Conservation (phyloP, 331 rosid species). For the Erythrophleum ivorense region DNA sequence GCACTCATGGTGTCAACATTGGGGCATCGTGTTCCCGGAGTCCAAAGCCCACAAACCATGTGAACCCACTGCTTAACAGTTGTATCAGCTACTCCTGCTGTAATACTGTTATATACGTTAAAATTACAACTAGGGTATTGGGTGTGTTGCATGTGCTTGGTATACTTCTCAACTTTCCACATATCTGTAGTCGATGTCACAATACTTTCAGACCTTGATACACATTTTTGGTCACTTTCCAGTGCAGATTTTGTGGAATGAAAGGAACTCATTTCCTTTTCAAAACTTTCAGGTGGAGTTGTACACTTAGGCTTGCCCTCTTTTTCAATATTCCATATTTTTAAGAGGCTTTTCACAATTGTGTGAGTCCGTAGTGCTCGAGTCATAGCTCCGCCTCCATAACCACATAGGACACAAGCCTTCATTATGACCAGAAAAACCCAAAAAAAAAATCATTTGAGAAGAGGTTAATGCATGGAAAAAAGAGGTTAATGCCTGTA, state of each 20-base stretch:
- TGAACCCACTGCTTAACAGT: conserved; percentile 78
- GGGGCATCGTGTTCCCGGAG: conserved; percentile 78
- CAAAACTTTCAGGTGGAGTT: conserved; percentile 34
- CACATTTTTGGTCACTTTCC: conserved; percentile 32
- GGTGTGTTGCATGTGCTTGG: conserved; percentile 22
- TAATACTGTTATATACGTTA: conserved; percentile 56
- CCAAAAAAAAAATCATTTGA: neutral
- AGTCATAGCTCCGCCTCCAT: conserved; percentile 85
- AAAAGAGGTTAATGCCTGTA: conserved; percentile 5
- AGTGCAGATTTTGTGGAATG: conserved; percentile 37
- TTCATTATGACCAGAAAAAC: conserved; percentile 37
- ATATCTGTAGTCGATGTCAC: conserved; percentile 33
- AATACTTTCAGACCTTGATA: conserved; percentile 19
- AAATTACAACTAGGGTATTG: conserved; percentile 30
- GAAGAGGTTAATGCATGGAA: neutral
- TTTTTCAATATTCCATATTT: conserved; percentile 55
- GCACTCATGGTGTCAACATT: conserved; percentile 77
- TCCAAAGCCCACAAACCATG: conserved; percentile 87
- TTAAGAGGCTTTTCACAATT: conserved; percentile 59
- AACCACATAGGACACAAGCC: conserved; percentile 79
- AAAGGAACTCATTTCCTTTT: conserved; percentile 36
- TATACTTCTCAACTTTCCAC: conserved; percentile 36
- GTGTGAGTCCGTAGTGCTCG: conserved; percentile 54
- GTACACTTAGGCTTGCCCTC: conserved; percentile 37
- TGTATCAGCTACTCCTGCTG: conserved; percentile 58